Conservation (phyloP, 768 basidiomycete species). For the Boletus sp. region DNA sequence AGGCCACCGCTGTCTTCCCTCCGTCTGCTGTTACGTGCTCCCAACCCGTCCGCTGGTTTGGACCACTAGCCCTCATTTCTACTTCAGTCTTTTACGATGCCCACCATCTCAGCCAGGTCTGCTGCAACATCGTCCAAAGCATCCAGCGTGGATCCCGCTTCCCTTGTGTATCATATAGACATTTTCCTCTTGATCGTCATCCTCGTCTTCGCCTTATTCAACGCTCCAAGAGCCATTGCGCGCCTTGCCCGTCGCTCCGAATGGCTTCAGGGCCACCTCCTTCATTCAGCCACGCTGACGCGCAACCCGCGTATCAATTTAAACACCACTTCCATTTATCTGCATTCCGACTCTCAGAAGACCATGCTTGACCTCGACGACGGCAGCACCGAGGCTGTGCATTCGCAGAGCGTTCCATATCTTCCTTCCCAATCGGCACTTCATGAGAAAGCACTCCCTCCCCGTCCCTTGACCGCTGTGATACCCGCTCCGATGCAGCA, state of each 20-base stretch:
- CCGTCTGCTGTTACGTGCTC: neutral
- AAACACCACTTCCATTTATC: slow-evolving; percentile 13
- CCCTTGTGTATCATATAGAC: slow-evolving; percentile 39
- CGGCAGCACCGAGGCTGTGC: slow-evolving; percentile 7
- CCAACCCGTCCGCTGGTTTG: slow-evolving; percentile 4
- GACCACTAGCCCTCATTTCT: slow-evolving; percentile 4
- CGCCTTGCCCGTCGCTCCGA: slow-evolving; percentile 49
- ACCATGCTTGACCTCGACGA: slow-evolving; percentile 17
- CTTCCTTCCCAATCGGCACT: neutral
- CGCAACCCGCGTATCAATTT: slow-evolving; percentile 9
- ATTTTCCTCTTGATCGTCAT: slow-evolving; percentile 44
- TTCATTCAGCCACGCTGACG: slow-evolving; percentile 25
- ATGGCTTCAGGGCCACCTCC: slow-evolving; percentile 50
- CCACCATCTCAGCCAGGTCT: neutral
- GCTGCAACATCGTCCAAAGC: neutral
- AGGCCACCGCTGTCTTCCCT: neutral
- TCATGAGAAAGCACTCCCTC: slow-evolving; percentile 16
- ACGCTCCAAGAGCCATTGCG: slow-evolving; percentile 47
- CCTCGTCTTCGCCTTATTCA: slow-evolving; percentile 38
- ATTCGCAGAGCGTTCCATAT: slow-evolving; percentile 1
- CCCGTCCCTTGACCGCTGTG: slow-evolving; percentile 7
- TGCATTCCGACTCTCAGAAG: slow-evolving; percentile 12
- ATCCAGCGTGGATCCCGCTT: neutral
- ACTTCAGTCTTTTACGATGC: slow-evolving; percentile 15
- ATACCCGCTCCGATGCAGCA: neutral